Evolutionary conservation across 495 filamentous ascomycete genomes (phyloP).

Genomic region (Arthonia radiata): DNA sequence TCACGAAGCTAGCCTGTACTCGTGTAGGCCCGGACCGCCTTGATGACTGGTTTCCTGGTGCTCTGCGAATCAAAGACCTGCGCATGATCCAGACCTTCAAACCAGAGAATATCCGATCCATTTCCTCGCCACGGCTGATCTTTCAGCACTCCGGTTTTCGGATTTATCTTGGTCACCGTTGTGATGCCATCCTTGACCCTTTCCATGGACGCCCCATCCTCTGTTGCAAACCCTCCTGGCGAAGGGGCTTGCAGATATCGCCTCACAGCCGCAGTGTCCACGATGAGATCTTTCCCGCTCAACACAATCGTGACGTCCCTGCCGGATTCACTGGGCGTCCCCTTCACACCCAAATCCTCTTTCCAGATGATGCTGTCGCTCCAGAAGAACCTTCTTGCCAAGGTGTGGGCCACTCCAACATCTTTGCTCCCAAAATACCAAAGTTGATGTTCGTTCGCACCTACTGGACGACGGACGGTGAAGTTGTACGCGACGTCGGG

Average conservation of each 20-base stretch:
- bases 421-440: constrained; percentile 44
- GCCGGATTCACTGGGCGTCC: too few species aligned
- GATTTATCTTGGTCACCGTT: neutral
- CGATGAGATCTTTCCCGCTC: constrained; percentile 36
- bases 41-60: constrained; percentile 18
- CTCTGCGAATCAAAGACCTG: constrained; percentile 32
- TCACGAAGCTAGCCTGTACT: too few species aligned
- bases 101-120: constrained; percentile 38
- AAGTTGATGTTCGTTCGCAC: constrained; percentile 37
- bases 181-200: too few species aligned
- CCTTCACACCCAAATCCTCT: constrained; percentile 28
- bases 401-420: constrained; percentile 30
- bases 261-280: constrained; percentile 30
- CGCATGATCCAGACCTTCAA: constrained; percentile 35
- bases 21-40: constrained; percentile 16
- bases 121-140: constrained; percentile 17
- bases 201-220: too few species aligned
- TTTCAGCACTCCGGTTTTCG: constrained; percentile 13
- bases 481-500: constrained; percentile 54
- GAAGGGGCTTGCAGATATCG: constrained; percentile 26
- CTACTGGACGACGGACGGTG: constrained; percentile 20
- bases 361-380: constrained; percentile 40
- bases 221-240: too few species aligned
- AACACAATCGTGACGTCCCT: constrained; percentile 29
- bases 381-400: constrained; percentile 43